phyloP scores from a whole-genome alignment of 176 grass and related monocot genomes.

The Sorghum bicolor region Sorghum_bicolor_NCBIv3 NC_012872.2:17205001-17205500 shows the following conservation, averaged over 20 bases:
- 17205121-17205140: not conserved
- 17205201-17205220: not conserved
- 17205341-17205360: not conserved
- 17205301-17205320: not conserved
- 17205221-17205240: not conserved
- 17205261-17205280: not conserved
- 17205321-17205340: not conserved
- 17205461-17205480: not conserved
- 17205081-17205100: not conserved
- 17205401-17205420: not conserved
- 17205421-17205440: not conserved
- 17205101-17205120: not conserved
- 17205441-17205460: not conserved
- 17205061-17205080: not conserved
- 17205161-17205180: not conserved
- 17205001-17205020: not conserved
- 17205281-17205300: not conserved
- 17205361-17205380: not conserved
- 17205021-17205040: not conserved
- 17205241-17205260: not conserved
- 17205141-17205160: no score
- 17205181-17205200: not conserved
- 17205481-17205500: no score
- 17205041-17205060: not conserved
- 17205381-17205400: not conserved